Evolutionary conservation across 2,329 filamentous ascomycete genomes (phyloP), one percentile per base, ranked within the genome.

Genomic region (Aspergillus chevalieri): DNA sequence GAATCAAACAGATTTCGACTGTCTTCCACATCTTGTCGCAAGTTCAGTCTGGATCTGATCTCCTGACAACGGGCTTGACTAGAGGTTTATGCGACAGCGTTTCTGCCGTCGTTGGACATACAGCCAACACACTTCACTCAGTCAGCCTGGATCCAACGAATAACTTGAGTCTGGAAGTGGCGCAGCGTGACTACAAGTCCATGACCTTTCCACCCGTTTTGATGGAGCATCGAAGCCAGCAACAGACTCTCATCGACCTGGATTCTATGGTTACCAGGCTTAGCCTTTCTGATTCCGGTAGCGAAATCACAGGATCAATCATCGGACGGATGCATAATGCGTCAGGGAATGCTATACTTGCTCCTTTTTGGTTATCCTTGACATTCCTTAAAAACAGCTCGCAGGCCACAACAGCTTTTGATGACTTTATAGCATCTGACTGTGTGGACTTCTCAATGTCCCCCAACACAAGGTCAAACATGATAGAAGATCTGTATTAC

Each of bases 281-380:
- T 6, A 74, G 73, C 44, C 55, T 60, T n/a, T 74, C 73, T 1
- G 67, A 73, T 36, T 67, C 64, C 15, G 66, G 66, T 5, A 61
- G 59, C 21, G 77, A 69, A 10, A 75, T 94, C 44, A 82, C 83
- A 4, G 75, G 75, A 15, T 80, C 82, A 19, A 79, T 95, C 68
- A 71, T 91, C 22, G 79, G 82, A 43, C 79, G 80, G 48, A 69
- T 85, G 4, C 79, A 81, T 47, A 75, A 80, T 26, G 78, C 80
- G 3, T 73, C 77, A 3, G 80, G 81, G 0, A 74, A 81, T 15
- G 74, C 75, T 33, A 80, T 84, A 54, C 68, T 92, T 22, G 82
- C 89, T 10, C 82, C 85, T 2, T 87, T 89, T 58, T 96, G 91
- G 91, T 74, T 95, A 3, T 80, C 86, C 0, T 81, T 91, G 49